A percentile compares a stretch with the other conserved stretches of the same genome.
Conservation (phyloP, 257 asterid genomes). For the Nicotiana obtusifolia region DNA sequence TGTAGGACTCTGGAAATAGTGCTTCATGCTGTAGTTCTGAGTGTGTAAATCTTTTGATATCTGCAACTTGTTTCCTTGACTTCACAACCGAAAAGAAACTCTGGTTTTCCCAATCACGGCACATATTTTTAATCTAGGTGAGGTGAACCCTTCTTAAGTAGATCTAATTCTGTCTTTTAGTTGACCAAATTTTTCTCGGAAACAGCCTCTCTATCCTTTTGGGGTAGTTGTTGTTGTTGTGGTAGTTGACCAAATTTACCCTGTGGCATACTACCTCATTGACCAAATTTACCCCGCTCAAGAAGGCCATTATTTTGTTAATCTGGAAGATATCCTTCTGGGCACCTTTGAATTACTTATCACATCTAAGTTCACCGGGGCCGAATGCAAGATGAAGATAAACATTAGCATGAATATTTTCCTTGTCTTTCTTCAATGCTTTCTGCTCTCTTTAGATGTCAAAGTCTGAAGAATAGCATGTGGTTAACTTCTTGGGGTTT, state of each 20-base stretch:
- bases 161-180: background rate
- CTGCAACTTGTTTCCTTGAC: background rate
- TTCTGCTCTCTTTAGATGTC: background rate
- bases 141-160: background rate
- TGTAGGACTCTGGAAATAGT: background rate
- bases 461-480: background rate
- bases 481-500: background rate
- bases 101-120: background rate
- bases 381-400: background rate
- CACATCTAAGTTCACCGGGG: background rate
- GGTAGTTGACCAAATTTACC: background rate
- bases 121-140: background rate
- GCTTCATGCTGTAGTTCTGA: background rate
- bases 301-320: too few relatives aligned
- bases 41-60: background rate
- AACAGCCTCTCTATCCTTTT: too few relatives aligned
- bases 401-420: background rate
- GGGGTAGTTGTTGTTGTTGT: too few relatives aligned
- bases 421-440: background rate
- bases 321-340: too few relatives aligned
- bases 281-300: background rate
- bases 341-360: background rate
- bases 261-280: background rate
- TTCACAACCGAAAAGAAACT: background rate
- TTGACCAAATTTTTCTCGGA: too few relatives aligned